phyloP scores from a whole-genome alignment of 371 early-diverging fungal species.

The Mortierella polycephala region DNA sequence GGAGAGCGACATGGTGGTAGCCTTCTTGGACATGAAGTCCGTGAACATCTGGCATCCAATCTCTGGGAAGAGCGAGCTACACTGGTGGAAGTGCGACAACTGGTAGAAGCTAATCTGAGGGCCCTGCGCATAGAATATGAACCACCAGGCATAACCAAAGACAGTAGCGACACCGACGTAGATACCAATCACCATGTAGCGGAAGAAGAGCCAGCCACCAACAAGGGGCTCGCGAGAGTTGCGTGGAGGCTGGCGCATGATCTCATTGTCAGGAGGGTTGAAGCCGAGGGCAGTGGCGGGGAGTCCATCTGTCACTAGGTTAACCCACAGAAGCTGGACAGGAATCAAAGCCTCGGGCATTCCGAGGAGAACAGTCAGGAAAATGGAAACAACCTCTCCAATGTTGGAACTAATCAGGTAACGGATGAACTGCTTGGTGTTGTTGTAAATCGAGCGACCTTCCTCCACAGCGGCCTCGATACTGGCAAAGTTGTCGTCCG shows the following conservation, averaged over 20 bases:
- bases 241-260: slow-evolving; percentile 94
- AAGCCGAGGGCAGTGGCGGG: slow-evolving; percentile 98
- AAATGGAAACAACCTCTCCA: slow-evolving; percentile 90
- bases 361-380: slow-evolving; percentile 90
- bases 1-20: slow-evolving; percentile 95
- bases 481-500: slow-evolving; percentile 97
- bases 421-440: slow-evolving; percentile 97
- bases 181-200: slow-evolving; percentile 91
- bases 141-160: slow-evolving; percentile 99
- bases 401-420: slow-evolving; percentile 91
- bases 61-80: slow-evolving; percentile 84
- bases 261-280: slow-evolving; percentile 95
- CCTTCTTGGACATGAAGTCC: slow-evolving; percentile 81
- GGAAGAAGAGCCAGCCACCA: slow-evolving; percentile 92
- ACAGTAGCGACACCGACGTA: slow-evolving; percentile 96
- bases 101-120: slow-evolving; percentile 91
- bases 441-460: slow-evolving; percentile 96
- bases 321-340: slow-evolving; percentile 98
- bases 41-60: slow-evolving; percentile 93
- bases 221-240: slow-evolving; percentile 88
- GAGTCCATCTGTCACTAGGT: slow-evolving; percentile 97
- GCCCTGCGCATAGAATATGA: slow-evolving; percentile 86
- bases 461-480: slow-evolving; percentile 97
- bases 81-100: slow-evolving; percentile 92
- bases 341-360: slow-evolving; percentile 98